A percentile compares a stretch with the other conserved stretches of the same genome.
phyloP scores from a whole-genome alignment of 202 grass and related monocot species.

The Carex sylvatica region DNA sequence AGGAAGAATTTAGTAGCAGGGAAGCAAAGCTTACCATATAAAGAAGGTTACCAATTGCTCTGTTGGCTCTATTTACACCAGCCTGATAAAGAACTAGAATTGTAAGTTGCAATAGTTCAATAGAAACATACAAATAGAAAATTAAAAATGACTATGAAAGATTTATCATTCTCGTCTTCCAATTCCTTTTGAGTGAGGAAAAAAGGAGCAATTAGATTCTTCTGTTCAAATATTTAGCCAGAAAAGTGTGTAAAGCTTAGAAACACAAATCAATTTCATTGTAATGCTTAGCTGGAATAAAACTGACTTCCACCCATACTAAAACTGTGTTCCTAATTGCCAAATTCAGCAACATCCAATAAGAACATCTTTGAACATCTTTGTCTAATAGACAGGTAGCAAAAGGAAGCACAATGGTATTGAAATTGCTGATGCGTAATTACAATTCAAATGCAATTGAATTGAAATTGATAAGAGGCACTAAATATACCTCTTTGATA shows the following conservation, averaged over 20 bases:
- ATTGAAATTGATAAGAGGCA: neutral
- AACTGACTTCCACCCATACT: neutral
- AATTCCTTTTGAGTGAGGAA: neutral
- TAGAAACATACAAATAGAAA: neutral
- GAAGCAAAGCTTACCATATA: slow-evolving; percentile 45
- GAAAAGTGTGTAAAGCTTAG: neutral
- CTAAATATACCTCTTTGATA: slow-evolving; percentile 57
- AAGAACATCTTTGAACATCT: neutral
- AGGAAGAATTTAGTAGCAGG: neutral
- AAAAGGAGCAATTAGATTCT: neutral
- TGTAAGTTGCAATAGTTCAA: neutral
- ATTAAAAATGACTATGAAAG: neutral
- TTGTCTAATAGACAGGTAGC: neutral
- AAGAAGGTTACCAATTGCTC: slow-evolving; percentile 77
- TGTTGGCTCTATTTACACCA: slow-evolving; percentile 57
- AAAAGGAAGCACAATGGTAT: neutral
- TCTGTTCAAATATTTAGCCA: neutral
- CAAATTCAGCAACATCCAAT: neutral
- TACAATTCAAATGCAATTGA: neutral
- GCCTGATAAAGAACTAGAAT: slow-evolving; percentile 37
- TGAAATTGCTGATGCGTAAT: neutral
- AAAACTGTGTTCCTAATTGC: neutral
- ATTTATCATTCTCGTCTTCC: neutral
- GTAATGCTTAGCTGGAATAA: neutral
- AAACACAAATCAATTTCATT: neutral